Percentiles rank a stretch among this genome's conserved stretches.
phyloP scores from a whole-genome alignment of 257 asterid genomes.

The Lavandula angustifolia region DNA sequence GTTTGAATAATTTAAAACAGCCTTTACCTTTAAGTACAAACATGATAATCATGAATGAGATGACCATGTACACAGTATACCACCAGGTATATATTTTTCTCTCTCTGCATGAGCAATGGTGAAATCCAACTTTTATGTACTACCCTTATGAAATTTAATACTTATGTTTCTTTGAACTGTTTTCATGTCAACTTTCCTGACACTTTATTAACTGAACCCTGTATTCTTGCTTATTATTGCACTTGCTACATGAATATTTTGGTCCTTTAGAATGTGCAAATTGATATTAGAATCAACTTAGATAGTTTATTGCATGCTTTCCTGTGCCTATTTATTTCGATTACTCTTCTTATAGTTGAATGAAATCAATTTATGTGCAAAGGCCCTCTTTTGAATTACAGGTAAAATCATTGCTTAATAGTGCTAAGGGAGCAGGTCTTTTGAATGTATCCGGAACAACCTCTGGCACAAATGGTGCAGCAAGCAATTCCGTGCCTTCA shows the following conservation, averaged over 20 bases:
- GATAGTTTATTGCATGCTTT: slow-evolving; percentile 29
- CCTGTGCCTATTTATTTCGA: not conserved
- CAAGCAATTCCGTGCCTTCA: slow-evolving; percentile 81
- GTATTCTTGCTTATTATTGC: not conserved
- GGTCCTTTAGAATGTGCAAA: slow-evolving; percentile 18
- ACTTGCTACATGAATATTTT: slow-evolving; percentile 19
- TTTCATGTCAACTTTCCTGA: slow-evolving; percentile 14
- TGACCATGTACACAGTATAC: too few relatives aligned
- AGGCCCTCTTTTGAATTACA: slow-evolving; percentile 37
- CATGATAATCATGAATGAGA: too few relatives aligned
- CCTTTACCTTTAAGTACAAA: too few relatives aligned
- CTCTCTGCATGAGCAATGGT: not conserved
- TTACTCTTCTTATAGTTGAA: slow-evolving; percentile 15
- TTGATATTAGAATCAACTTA: slow-evolving; percentile 15
- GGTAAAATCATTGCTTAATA: slow-evolving; percentile 86
- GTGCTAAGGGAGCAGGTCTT: slow-evolving; percentile 82
- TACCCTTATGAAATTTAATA: slow-evolving; percentile 3
- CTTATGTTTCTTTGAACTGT: not conserved
- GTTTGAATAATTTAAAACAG: too few relatives aligned
- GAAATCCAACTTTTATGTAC: not conserved
- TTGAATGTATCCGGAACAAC: slow-evolving; percentile 67
- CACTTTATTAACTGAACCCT: not conserved
- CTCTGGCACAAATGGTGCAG: slow-evolving; percentile 58
- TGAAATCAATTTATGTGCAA: slow-evolving; percentile 17
- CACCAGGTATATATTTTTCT: too few relatives aligned